Base-by-base conservation (phyloP, 163 green algal genomes). In the Scenedesmus sp. region DNA sequence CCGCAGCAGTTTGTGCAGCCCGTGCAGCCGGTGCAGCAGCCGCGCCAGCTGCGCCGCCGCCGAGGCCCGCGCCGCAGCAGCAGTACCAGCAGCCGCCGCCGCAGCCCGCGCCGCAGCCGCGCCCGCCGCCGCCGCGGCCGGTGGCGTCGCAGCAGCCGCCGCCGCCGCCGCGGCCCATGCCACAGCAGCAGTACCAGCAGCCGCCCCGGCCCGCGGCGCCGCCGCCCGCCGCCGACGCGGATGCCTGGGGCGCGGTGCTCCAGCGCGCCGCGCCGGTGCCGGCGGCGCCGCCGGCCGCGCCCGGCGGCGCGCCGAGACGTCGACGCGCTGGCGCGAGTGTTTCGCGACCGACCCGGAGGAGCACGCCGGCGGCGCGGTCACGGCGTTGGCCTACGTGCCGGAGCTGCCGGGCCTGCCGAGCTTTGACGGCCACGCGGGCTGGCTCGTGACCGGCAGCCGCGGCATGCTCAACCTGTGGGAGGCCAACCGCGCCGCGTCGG, bases 401-500 rank as follows among this genome's bases (percentile, higher is more conserved):
- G 48, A 54, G 71, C 76, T 87, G 63, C 80, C 63, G 63, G 81
- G 81, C 9, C 81, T 89, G 70, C 86, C 84, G 48, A 74, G 82
- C 36, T 84, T 81, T 6, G 86, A 89, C 50, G 86, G 83, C 60
- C 84, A 88, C 64, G 72, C 75, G 36, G 88, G 88, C 26, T 93
- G 85, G 85, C 80, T 93, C 3, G 65, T 80, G 29, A 80, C 69
- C 22, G 74, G 51, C 64, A 88, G 80, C 36, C 58, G 78, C 13
- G 54, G 74, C 2, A 28, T 89, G 60, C 81, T 93, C 50, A 92
- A 93, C 70, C 77, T 93, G 57, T 93, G 83, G 81, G 89, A 93
- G 69, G 85, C 80, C 71, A 88, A 70, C 69, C 69, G 44, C 84
- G 87, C 39, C 72, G 80, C 10, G 66, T 81, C 31, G 34, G 33